phyloP scores from a whole-genome alignment of 306 rosid species.

The Vigna mungo region DNA sequence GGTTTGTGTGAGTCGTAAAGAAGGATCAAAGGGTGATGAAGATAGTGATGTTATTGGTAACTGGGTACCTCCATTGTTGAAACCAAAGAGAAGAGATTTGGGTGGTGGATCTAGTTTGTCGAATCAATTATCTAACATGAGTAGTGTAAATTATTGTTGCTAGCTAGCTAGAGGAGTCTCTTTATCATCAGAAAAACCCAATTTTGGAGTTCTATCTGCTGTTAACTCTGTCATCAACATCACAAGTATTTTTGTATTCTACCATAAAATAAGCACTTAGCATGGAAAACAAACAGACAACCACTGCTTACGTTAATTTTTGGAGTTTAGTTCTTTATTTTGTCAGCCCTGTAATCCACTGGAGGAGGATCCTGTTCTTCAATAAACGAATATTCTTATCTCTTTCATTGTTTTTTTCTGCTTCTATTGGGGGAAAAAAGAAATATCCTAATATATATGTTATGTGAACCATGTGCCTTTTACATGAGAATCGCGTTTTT shows the following conservation, averaged over 20 bases:
- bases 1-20: constrained; percentile 44
- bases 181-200: constrained; percentile 14
- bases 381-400: constrained; percentile 5
- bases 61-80: constrained; percentile 60
- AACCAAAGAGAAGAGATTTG: constrained; percentile 51
- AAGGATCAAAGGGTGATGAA: background rate
- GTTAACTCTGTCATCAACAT: background rate
- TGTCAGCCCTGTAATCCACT: background rate
- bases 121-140: constrained; percentile 66
- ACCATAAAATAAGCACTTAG: background rate
- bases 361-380: background rate
- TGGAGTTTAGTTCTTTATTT: background rate
- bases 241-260: background rate
- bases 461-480: background rate
- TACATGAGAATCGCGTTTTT: background rate
- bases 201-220: constrained; percentile 28
- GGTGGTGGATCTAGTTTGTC: constrained; percentile 64
- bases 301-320: background rate
- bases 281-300: background rate
- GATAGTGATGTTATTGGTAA: constrained; percentile 9
- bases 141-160: constrained; percentile 54
- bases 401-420: background rate
- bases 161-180: constrained; percentile 1
- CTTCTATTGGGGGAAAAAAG: background rate
- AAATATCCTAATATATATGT: background rate